These are phyloP conservation scores for Cytospora mali DNA, from an alignment of 2,329 filamentous ascomycete species.

Conservation along the genomic window DNA sequence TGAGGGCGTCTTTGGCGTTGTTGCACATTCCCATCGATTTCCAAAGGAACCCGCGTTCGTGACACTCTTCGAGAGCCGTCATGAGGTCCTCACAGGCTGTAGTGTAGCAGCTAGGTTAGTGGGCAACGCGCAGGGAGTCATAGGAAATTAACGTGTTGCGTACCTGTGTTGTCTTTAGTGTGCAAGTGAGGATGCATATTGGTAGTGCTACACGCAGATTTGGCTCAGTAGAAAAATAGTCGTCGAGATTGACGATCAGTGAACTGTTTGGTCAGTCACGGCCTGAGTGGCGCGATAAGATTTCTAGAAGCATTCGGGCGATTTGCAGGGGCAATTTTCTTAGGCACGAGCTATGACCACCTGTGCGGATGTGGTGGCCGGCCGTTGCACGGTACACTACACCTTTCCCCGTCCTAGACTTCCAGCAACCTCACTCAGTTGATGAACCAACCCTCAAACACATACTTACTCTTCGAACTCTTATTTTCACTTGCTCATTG, in stretches of 20 bases:
- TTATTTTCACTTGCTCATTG: too few relatives aligned
- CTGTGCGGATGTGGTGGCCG: not conserved
- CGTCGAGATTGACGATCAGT: not conserved
- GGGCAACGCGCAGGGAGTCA: not conserved
- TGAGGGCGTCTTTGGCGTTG: slow-evolving; percentile 79
- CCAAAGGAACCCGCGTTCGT: slow-evolving; percentile 87
- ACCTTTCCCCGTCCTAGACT: not conserved
- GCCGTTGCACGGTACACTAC: not conserved
- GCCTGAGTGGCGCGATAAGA: slow-evolving; percentile 8
- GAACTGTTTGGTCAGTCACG: not conserved
- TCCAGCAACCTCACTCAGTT: slow-evolving; percentile 1
- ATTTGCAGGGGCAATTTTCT: not conserved
- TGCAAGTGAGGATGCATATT: slow-evolving; percentile 97
- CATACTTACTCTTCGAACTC: not conserved
- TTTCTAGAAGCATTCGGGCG: slow-evolving; percentile 10
- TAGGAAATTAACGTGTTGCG: slow-evolving; percentile 23
- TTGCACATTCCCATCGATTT: slow-evolving; percentile 92
- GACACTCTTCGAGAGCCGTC: slow-evolving; percentile 91
- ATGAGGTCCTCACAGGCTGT: slow-evolving; percentile 94
- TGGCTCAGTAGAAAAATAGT: not conserved
- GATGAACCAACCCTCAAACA: not conserved
- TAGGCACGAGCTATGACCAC: slow-evolving; percentile 24
- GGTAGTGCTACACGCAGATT: slow-evolving; percentile 19
- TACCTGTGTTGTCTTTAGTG: slow-evolving; percentile 88
- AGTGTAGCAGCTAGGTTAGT: slow-evolving; percentile 21